phyloP scores from a whole-genome alignment of 1,284 basidiomycete genomes.

The Ceratobasidium sp. region DNA sequence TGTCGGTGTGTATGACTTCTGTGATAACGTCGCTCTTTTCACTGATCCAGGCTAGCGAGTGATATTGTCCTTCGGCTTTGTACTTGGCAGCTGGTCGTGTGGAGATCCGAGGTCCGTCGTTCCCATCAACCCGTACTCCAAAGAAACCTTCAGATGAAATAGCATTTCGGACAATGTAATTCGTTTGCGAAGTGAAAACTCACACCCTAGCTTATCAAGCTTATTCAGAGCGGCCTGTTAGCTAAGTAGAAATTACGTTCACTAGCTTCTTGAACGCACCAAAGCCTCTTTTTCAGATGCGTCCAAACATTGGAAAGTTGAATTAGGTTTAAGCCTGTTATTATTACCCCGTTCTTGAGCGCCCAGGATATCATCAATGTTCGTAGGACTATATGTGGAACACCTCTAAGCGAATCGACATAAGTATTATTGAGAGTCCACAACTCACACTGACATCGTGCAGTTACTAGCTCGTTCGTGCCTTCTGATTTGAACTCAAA shows the following conservation, averaged over 20 bases:
- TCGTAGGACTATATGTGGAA: too few species aligned
- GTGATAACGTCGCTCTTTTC: conserved; percentile 14
- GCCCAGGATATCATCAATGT: too few species aligned
- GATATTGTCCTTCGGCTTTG: background rate
- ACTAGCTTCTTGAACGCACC: background rate
- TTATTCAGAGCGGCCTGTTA: background rate
- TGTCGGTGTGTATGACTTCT: background rate
- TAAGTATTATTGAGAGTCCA: too few species aligned
- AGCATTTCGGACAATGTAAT: background rate
- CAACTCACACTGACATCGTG: too few species aligned
- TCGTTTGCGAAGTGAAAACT: background rate
- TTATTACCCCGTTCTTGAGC: background rate
- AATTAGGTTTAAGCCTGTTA: background rate
- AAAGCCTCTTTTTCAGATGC: background rate
- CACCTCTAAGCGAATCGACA: too few species aligned
- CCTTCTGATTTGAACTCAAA: too few species aligned
- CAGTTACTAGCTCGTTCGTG: too few species aligned
- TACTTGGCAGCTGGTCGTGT: background rate
- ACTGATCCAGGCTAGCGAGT: background rate
- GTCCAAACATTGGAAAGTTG: background rate
- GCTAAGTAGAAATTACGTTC: background rate
- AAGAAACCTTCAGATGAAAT: background rate
- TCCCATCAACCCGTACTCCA: conserved; percentile 17
- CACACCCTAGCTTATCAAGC: conserved; percentile 15
- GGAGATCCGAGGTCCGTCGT: conserved; percentile 15